These are phyloP conservation scores for Chamaecrista fasciculata DNA, from an alignment of 306 rosid genomes.

Conservation along the genomic window DNA sequence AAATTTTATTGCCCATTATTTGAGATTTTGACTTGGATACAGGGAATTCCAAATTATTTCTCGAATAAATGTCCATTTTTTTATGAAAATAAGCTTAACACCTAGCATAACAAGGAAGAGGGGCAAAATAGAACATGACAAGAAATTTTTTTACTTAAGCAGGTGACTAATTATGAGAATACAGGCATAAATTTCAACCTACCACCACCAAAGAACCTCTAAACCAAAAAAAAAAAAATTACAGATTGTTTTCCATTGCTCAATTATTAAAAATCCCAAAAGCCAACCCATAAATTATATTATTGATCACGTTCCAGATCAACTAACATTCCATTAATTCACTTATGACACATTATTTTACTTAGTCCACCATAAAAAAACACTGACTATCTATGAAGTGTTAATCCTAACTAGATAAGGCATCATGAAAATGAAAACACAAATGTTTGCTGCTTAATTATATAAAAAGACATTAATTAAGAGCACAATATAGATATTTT, in stretches of 20 bases:
- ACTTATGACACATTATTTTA: too few species aligned
- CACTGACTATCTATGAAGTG: too few species aligned
- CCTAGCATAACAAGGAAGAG: background rate
- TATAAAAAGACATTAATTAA: too few species aligned
- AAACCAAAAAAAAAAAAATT: too few species aligned
- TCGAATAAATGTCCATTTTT: slow-evolving; percentile 4
- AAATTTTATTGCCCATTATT: slow-evolving; percentile 22
- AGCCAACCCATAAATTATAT: background rate
- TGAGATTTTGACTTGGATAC: slow-evolving; percentile 18
- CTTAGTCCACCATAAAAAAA: too few species aligned
- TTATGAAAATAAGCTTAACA: slow-evolving; percentile 18
- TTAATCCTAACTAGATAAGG: too few species aligned
- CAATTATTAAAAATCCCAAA: background rate
- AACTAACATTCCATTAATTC: too few species aligned
- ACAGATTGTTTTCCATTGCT: too few species aligned
- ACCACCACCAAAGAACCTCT: too few species aligned
- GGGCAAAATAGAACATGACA: background rate
- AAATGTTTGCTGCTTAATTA: too few species aligned
- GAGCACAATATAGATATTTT: background rate
- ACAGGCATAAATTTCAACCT: too few species aligned
- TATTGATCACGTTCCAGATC: background rate
- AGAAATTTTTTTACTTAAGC: background rate
- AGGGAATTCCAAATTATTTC: slow-evolving; percentile 21
- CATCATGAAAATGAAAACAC: too few species aligned
- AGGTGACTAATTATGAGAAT: slow-evolving; percentile 3